These are phyloP conservation scores for Talaromyces stipitatus DNA, from an alignment of 495 filamentous ascomycete species.

Conservation along the genomic window DNA sequence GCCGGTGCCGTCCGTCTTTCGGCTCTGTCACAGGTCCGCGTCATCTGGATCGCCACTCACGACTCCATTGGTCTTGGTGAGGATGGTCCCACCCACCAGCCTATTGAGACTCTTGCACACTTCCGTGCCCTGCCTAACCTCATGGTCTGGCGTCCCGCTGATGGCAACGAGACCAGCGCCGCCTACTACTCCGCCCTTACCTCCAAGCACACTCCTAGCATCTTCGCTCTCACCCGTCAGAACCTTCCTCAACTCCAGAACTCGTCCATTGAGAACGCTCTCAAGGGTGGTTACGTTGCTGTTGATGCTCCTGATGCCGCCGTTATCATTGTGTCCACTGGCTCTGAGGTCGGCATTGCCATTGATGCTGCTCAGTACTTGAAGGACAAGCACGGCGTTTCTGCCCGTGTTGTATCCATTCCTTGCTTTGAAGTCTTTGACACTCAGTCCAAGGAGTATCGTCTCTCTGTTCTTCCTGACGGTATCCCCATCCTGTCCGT, in stretches of 20 bases:
- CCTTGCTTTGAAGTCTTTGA: slow-evolving; percentile 99
- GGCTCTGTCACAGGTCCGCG: slow-evolving; percentile 81
- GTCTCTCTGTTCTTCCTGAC: slow-evolving; percentile 82
- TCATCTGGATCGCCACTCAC: slow-evolving; percentile 96
- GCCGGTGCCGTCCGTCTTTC: slow-evolving; percentile 93
- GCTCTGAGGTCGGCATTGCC: slow-evolving; percentile 91
- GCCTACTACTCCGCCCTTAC: slow-evolving; percentile 96
- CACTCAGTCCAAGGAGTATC: slow-evolving; percentile 87
- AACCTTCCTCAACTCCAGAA: slow-evolving; percentile 97
- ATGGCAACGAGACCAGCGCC: slow-evolving; percentile 96
- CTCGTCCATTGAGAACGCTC: slow-evolving; percentile 75
- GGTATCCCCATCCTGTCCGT: slow-evolving; percentile 90
- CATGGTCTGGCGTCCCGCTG: slow-evolving; percentile 99
- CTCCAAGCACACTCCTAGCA: slow-evolving; percentile 82
- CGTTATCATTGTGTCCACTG: slow-evolving; percentile 88
- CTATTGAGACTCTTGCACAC: slow-evolving; percentile 98
- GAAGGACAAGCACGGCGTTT: slow-evolving; percentile 79
- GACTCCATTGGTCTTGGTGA: slow-evolving; percentile 99
- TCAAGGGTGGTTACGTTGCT: slow-evolving; percentile 91
- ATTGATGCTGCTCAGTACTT: slow-evolving; percentile 87
- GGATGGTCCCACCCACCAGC: slow-evolving; percentile 98
- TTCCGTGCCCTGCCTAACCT: slow-evolving; percentile 99
- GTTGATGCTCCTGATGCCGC: slow-evolving; percentile 77
- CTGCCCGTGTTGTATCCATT: slow-evolving; percentile 88
- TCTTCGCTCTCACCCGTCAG: slow-evolving; percentile 93